Conservation (phyloP, 805 yeast species). For the Zygosaccharomyces gambellarensis region DNA sequence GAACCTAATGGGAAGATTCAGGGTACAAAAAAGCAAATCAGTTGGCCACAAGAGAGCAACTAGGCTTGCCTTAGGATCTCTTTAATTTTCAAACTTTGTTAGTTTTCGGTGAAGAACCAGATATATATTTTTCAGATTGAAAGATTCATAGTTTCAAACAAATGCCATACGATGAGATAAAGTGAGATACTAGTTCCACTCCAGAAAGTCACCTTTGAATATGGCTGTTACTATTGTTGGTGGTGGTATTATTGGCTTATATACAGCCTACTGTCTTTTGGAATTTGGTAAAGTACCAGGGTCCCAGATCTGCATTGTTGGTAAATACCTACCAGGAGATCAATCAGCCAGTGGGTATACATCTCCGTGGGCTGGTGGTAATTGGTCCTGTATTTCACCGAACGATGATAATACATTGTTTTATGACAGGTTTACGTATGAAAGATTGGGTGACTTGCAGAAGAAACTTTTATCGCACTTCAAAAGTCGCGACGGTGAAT, state of each 20-base stretch:
- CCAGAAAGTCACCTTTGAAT: no score
- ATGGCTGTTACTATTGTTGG: slow-evolving; percentile 36
- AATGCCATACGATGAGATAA: neutral
- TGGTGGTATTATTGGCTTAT: slow-evolving; percentile 63
- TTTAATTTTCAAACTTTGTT: neutral
- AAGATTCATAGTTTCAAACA: neutral
- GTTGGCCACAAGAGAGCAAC: neutral
- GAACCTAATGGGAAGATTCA: no score
- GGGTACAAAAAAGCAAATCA: no score
- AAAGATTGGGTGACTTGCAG: slow-evolving; percentile 42
- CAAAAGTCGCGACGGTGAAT: slow-evolving; percentile 22
- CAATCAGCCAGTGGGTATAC: slow-evolving; percentile 60
- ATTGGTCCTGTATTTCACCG: slow-evolving; percentile 57
- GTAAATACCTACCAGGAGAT: slow-evolving; percentile 73
- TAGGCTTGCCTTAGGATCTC: neutral
- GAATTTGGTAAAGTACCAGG: slow-evolving; percentile 39
- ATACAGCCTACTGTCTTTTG: slow-evolving; percentile 50
- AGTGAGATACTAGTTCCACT: neutral
- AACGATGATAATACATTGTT: slow-evolving; percentile 46
- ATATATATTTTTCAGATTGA: neutral
- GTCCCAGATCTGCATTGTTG: slow-evolving; percentile 50
- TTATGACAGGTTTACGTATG: slow-evolving; percentile 56
- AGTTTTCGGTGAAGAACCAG: neutral
- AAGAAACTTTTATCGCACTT: slow-evolving; percentile 45
- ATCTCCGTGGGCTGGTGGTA: slow-evolving; percentile 77